These are phyloP conservation scores for Rhizopogon sp. DNA, from an alignment of 768 basidiomycete genomes.

Conservation along the genomic window DNA sequence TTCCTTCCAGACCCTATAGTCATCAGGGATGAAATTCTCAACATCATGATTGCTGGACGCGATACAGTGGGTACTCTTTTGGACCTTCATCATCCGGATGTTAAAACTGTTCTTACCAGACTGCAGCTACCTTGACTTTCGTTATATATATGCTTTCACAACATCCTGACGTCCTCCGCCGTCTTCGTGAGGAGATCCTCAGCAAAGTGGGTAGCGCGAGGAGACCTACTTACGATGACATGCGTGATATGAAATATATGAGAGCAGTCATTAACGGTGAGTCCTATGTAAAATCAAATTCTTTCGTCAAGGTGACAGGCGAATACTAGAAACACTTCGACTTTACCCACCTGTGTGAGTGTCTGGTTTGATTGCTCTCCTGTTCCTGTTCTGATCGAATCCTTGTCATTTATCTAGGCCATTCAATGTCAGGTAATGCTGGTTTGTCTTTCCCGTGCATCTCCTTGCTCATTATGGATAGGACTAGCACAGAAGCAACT, in stretches of 20 bases:
- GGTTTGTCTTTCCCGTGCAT: no score
- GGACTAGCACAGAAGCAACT: conserved; percentile 17
- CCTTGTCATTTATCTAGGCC: conserved; percentile 10
- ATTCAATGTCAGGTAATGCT: conserved; percentile 17
- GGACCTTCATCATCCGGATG: neutral
- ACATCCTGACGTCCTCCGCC: conserved; percentile 21
- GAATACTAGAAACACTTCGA: conserved; percentile 23
- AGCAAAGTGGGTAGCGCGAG: conserved; percentile 20
- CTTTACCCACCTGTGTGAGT: conserved; percentile 27
- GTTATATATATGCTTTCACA: conserved; percentile 22
- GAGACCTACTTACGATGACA: conserved; percentile 25
- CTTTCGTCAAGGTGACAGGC: neutral
- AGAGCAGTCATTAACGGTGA: conserved; percentile 33
- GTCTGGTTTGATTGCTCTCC: neutral
- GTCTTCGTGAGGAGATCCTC: conserved; percentile 27
- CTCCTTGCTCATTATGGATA: conserved; percentile 2
- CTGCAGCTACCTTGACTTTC: conserved; percentile 26
- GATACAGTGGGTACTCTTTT: conserved; percentile 22
- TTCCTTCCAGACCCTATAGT: conserved; percentile 21
- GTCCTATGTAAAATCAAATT: neutral
- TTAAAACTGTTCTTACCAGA: conserved; percentile 11
- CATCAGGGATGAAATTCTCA: conserved; percentile 31
- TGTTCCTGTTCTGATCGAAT: neutral
- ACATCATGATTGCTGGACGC: conserved; percentile 32
- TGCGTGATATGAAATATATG: conserved; percentile 36